These are phyloP conservation scores for Typha latifolia DNA, from an alignment of 176 grass and related monocot genomes.

Conservation along the genomic window DNA sequence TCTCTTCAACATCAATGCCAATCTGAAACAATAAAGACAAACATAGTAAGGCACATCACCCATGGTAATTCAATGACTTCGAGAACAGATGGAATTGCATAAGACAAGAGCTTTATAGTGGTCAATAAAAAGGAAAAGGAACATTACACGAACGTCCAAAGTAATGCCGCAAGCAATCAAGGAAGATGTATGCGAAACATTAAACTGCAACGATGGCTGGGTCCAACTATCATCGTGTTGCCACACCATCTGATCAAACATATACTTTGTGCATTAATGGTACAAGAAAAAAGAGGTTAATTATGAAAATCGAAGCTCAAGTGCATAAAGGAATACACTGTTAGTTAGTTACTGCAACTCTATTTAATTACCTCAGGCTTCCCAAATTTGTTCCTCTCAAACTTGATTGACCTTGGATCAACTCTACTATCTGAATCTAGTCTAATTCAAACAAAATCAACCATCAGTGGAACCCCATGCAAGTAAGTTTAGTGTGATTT, in stretches of 20 bases:
- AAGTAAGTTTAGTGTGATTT: conserved; percentile 10
- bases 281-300: neutral
- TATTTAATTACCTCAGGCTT: conserved; percentile 77
- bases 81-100: conserved; percentile 11
- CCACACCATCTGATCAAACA: conserved; percentile 58
- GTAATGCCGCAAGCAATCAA: conserved; percentile 81
- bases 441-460: conserved; percentile 61
- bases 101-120: neutral
- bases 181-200: conserved; percentile 87
- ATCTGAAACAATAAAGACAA: conserved; percentile 34
- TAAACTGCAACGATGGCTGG: conserved; percentile 65
- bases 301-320: neutral
- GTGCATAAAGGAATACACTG: neutral
- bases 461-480: conserved; percentile 11
- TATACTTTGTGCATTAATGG: neutral
- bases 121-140: conserved; percentile 9
- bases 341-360: neutral
- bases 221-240: conserved; percentile 25
- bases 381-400: conserved; percentile 80
- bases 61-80: conserved; percentile 15
- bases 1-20: conserved; percentile 93
- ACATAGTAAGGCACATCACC: neutral
- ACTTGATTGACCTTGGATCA: conserved; percentile 72
- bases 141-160: conserved; percentile 46
- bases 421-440: conserved; percentile 64